These are phyloP conservation scores for Debaryomyces nepalensis DNA, from an alignment of 1,139 yeast genomes.

Conservation along the genomic window DNA sequence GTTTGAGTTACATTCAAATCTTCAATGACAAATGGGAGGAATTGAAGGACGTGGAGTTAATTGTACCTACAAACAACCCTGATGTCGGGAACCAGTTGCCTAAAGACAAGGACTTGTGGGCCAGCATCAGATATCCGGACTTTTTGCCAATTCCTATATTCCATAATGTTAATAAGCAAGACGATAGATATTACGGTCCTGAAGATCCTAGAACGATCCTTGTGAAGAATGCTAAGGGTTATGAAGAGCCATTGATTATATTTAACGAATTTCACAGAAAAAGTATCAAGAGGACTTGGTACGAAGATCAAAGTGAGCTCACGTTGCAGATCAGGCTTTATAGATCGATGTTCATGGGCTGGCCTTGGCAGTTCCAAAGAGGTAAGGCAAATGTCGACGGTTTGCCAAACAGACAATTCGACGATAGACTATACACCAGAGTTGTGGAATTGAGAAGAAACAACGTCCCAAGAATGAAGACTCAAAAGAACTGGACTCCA, in stretches of 20 bases:
- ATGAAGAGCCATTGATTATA: slow-evolving; percentile 42
- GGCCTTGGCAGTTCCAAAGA: slow-evolving; percentile 37
- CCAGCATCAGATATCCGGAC: slow-evolving; percentile 31
- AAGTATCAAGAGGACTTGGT: slow-evolving; percentile 11
- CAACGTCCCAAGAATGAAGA: slow-evolving; percentile 18
- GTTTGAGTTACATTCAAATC: slow-evolving; percentile 33
- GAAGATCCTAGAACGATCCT: slow-evolving; percentile 46
- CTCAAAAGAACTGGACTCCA: slow-evolving; percentile 42
- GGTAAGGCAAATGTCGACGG: slow-evolving; percentile 38
- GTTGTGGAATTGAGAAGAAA: slow-evolving; percentile 33
- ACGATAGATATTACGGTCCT: slow-evolving; percentile 38
- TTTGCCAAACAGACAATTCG: slow-evolving; percentile 18
- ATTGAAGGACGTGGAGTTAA: slow-evolving; percentile 25
- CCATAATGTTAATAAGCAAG: slow-evolving; percentile 25
- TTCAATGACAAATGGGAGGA: slow-evolving; percentile 36
- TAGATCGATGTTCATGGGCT: slow-evolving; percentile 33
- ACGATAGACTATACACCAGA: slow-evolving; percentile 25
- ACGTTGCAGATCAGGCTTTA: slow-evolving; percentile 19
- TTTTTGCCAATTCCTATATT: slow-evolving; percentile 38
- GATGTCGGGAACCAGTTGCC: slow-evolving; percentile 19
- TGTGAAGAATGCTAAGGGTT: slow-evolving; percentile 33
- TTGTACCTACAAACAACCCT: slow-evolving; percentile 29
- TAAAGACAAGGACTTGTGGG: slow-evolving; percentile 2
- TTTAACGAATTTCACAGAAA: slow-evolving; percentile 38
- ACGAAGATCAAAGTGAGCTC: slow-evolving; percentile 14